Conservation (phyloP, 108 stramenopile genomes). For the Skeletonema menzelii region DNA sequence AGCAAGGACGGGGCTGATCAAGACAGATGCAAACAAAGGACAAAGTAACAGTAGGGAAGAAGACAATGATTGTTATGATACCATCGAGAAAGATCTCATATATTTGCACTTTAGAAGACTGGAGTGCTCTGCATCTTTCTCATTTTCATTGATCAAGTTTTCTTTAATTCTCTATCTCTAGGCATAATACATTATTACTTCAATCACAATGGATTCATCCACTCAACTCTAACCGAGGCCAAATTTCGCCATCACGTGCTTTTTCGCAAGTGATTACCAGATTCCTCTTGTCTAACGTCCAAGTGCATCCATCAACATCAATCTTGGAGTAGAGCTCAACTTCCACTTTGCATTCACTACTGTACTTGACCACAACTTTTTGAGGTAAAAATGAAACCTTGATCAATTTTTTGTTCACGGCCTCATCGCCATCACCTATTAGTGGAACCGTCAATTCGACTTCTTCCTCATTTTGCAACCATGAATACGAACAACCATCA, state of each 20-base stretch:
- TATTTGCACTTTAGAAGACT: background rate
- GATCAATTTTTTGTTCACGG: slow-evolving; percentile 30
- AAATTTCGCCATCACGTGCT: slow-evolving; percentile 24
- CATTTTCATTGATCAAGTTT: too few species aligned
- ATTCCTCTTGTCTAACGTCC: slow-evolving; percentile 66
- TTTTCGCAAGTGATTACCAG: slow-evolving; percentile 49
- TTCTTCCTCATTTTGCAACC: slow-evolving; percentile 80
- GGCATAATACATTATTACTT: background rate
- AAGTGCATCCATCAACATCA: slow-evolving; percentile 80
- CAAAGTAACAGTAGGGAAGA: too few species aligned
- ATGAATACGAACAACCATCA: slow-evolving; percentile 44
- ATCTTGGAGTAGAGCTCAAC: slow-evolving; percentile 54
- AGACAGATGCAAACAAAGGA: too few species aligned
- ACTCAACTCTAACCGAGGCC: slow-evolving; percentile 43
- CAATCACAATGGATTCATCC: background rate
- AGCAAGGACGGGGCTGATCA: too few species aligned
- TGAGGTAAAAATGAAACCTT: slow-evolving; percentile 56
- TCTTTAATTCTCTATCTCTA: too few species aligned
- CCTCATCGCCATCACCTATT: slow-evolving; percentile 22
- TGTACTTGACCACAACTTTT: slow-evolving; percentile 42
- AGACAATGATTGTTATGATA: too few species aligned
- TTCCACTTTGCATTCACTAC: slow-evolving; percentile 27
- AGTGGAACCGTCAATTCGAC: slow-evolving; percentile 58
- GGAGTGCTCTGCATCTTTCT: background rate
- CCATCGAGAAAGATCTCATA: too few species aligned